phyloP scores from a whole-genome alignment of 805 yeast species.

The Yarrowia hollandica region DNA sequence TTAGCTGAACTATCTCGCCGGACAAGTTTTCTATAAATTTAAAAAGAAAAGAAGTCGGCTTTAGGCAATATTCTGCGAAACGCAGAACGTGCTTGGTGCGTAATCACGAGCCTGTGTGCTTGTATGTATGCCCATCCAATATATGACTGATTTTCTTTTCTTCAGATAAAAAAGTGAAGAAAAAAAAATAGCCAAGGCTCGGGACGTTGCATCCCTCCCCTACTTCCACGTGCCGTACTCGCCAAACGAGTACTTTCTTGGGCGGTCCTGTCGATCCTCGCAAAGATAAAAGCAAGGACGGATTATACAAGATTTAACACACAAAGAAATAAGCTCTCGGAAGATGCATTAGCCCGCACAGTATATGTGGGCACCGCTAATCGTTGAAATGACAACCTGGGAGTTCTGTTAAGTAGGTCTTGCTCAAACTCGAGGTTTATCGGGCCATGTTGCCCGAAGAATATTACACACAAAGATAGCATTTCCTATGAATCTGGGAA shows the following conservation, averaged over 20 bases:
- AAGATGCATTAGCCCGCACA: constrained; percentile 17
- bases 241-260: not conserved
- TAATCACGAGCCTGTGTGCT: too few relatives aligned
- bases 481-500: not conserved
- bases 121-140: too few relatives aligned
- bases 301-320: not conserved
- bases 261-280: constrained; percentile 13
- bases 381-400: not conserved
- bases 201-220: not conserved
- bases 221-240: constrained; percentile 6
- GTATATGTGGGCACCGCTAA: constrained; percentile 5
- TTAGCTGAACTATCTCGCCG: not conserved
- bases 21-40: too few relatives aligned
- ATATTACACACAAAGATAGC: too few relatives aligned
- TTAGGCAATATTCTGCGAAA: too few relatives aligned
- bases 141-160: not conserved
- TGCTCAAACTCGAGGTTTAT: not conserved
- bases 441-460: not conserved
- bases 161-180: too few relatives aligned
- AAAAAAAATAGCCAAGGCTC: too few relatives aligned
- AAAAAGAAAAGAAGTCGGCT: too few relatives aligned
- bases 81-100: too few relatives aligned
- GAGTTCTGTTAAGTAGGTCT: too few relatives aligned
- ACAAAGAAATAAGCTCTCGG: constrained; percentile 11
- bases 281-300: not conserved